Percentiles rank a stretch among this genome's conserved stretches.
Evolutionary conservation across 2,329 filamentous ascomycete species (phyloP).

Genomic region (Penicillium sp.): DNA sequence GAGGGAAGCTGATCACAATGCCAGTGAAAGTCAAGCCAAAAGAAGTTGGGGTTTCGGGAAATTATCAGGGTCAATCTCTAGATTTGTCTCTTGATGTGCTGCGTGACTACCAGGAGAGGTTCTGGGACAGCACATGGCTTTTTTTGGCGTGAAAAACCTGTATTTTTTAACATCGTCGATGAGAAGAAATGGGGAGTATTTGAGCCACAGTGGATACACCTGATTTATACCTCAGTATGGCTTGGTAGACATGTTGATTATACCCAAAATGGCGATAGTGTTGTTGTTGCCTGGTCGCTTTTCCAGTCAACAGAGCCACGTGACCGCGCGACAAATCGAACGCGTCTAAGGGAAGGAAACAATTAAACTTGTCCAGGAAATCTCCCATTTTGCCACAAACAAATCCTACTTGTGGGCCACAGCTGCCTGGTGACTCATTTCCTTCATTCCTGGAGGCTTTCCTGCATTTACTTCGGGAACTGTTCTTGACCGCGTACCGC

Average conservation of each 20-base stretch:
- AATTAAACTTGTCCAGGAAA: not conserved
- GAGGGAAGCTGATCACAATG: not conserved
- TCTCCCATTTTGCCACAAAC: slow-evolving; percentile 24
- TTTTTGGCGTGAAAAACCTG: not conserved
- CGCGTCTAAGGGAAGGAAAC: slow-evolving; percentile 26
- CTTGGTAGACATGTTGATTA: not conserved
- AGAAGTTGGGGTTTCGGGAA: not conserved
- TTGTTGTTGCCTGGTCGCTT: slow-evolving; percentile 8
- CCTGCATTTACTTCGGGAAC: not conserved
- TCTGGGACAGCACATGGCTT: not conserved
- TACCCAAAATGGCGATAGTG: not conserved
- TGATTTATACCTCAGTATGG: not conserved
- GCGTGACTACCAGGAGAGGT: not conserved
- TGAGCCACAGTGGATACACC: too few species aligned
- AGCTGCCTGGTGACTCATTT: slow-evolving; percentile 10
- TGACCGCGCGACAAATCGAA: slow-evolving; percentile 38
- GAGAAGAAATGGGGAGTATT: not conserved
- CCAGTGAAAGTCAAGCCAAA: not conserved
- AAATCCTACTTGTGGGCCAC: not conserved
- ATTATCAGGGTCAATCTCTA: not conserved
- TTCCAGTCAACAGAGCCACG: slow-evolving; percentile 25
- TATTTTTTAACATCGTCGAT: not conserved
- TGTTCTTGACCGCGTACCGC: not conserved
- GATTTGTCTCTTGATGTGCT: not conserved
- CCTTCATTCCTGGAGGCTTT: not conserved